These are phyloP conservation scores for Saccharomycopsis vini DNA, from an alignment of 805 yeast genomes.

Conservation along the genomic window DNA sequence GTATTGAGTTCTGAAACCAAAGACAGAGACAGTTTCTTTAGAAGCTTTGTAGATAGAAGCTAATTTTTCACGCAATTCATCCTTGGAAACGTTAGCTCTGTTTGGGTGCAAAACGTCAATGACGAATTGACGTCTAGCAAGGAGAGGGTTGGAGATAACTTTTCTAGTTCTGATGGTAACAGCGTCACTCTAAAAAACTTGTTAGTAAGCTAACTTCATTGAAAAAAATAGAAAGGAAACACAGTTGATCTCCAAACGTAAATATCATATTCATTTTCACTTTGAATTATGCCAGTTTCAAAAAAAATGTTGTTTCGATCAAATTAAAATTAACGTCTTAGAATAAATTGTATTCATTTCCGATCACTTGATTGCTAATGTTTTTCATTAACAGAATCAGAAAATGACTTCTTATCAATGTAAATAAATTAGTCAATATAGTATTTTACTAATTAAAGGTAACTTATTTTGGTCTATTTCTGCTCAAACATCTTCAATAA, in stretches of 20 bases:
- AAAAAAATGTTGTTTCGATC: neutral
- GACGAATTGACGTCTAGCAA: slow-evolving; percentile 99
- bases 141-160: slow-evolving; percentile 97
- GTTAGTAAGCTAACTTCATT: neutral
- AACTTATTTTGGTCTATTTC: too few species aligned
- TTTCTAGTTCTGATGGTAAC: slow-evolving; percentile 99
- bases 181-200: slow-evolving; percentile 76
- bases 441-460: too few species aligned
- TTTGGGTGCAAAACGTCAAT: slow-evolving; percentile 99
- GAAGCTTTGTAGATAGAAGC: slow-evolving; percentile 85
- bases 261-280: too few species aligned
- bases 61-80: slow-evolving; percentile 93
- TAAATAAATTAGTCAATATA: too few species aligned
- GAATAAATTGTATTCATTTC: too few species aligned
- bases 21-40: slow-evolving; percentile 91
- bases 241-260: too few species aligned
- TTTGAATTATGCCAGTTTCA: too few species aligned
- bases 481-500: too few species aligned
- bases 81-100: slow-evolving; percentile 98
- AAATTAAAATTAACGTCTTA: neutral
- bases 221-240: neutral
- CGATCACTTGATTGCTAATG: too few species aligned
- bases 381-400: too few species aligned
- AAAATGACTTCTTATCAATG: too few species aligned
- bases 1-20: slow-evolving; percentile 98